These are phyloP conservation scores for Priceomyces carsonii DNA, from an alignment of 805 yeast species.

Conservation along the genomic window DNA sequence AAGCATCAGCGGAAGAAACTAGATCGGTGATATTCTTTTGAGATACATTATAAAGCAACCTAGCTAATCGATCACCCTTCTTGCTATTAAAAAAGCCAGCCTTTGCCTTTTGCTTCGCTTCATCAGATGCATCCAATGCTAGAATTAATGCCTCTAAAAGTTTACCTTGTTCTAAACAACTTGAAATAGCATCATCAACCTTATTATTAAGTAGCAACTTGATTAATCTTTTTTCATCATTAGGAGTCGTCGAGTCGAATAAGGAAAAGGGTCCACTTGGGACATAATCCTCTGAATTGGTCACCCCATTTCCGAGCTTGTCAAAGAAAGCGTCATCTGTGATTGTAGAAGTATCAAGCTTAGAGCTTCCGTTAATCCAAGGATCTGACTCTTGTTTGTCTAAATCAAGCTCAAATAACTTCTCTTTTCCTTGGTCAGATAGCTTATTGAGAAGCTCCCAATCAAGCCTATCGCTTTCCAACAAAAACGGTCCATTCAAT, in stretches of 20 bases:
- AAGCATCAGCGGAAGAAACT: slow-evolving; percentile 72
- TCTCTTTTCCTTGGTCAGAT: slow-evolving; percentile 49
- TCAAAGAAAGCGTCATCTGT: slow-evolving; percentile 38
- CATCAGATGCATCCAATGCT: slow-evolving; percentile 65
- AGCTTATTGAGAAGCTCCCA: slow-evolving; percentile 64
- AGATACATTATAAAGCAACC: slow-evolving; percentile 70
- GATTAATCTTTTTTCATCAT: slow-evolving; percentile 40
- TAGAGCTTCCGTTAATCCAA: slow-evolving; percentile 11
- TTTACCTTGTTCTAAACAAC: slow-evolving; percentile 61
- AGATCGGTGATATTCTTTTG: slow-evolving; percentile 61
- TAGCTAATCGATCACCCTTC: slow-evolving; percentile 58
- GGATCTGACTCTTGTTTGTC: slow-evolving; percentile 8
- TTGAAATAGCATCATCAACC: slow-evolving; percentile 63
- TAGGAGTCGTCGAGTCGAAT: slow-evolving; percentile 32
- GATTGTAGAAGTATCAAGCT: slow-evolving; percentile 4
- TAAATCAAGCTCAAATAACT: slow-evolving; percentile 40
- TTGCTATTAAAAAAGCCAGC: slow-evolving; percentile 67
- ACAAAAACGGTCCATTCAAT: slow-evolving; percentile 35
- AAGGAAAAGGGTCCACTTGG: slow-evolving; percentile 60
- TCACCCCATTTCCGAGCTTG: slow-evolving; percentile 29
- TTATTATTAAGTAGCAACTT: slow-evolving; percentile 59
- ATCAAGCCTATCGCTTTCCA: slow-evolving; percentile 51
- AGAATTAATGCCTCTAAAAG: slow-evolving; percentile 80
- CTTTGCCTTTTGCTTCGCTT: slow-evolving; percentile 65
- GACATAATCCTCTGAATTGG: slow-evolving; percentile 20